Base-by-base conservation (phyloP, 164 flowering plant genomes). In the Annona cherimola region DNA sequence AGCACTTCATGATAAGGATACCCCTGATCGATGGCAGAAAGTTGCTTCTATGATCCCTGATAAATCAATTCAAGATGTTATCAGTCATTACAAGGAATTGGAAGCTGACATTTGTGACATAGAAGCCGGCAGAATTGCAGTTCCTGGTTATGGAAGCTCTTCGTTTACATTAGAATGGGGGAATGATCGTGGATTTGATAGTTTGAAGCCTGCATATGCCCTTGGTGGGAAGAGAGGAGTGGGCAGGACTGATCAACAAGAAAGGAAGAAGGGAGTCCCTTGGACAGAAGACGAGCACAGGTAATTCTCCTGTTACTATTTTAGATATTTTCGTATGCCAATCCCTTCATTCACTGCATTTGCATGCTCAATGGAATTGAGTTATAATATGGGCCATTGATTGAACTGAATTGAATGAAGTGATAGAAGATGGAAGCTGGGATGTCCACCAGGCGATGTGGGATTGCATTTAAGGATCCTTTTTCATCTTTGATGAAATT, bases 201-300 rank as follows among this genome's bases (percentile, higher is more conserved):
- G 80, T 43, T 73, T 76, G 39, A 78, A 73, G 2, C 85, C 83
- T 3, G 83, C 86, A 0, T 89, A 79, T 78, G 79, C 90, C 20
- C 74, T 84, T 0, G 76, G 79, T 0, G 69, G 76, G 41, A 79
- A 90, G 76, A 75, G 84, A 63, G 3, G 50, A 12, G 69, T 19
- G 4, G 63, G 63, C 12, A 75, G 73, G 35, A 61, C 61, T 16
- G 96, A 88, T 46, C 89, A 83, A 65, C n/a, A n/a, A n/a, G 96
- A 89, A 69, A 83, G 93, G 85, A 91, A 85, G 81, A 91, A 91
- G 78, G 96, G 96, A 1, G 84, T 89, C 11, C 94, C 94, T 2
- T 90, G 94, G 96, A 86, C 91, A 0, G 92, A 90, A 76, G 93
- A 90, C 54, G 96, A 91, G 46, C 96, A 91, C 80, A 89, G 91